Conservation (phyloP, 345 rosid genomes). For the Gossypium turneri region DNA sequence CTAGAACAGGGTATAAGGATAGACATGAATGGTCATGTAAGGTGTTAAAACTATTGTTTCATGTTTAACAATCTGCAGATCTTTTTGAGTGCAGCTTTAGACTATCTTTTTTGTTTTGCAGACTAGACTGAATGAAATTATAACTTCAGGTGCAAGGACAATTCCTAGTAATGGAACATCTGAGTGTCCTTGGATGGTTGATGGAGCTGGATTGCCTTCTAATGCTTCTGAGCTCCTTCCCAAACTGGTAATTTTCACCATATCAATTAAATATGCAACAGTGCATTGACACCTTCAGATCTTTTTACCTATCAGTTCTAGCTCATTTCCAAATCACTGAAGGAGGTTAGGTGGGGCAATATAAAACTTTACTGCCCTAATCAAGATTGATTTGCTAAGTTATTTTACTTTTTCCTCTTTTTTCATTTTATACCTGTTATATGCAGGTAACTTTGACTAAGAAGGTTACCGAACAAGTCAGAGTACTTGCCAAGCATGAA, state of each 20-base stretch:
- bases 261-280: background rate
- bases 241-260: constrained; percentile 46
- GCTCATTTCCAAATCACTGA: background rate
- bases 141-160: constrained; percentile 55
- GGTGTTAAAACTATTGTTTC: background rate
- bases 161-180: constrained; percentile 41
- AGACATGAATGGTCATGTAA: background rate
- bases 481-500: constrained; percentile 85
- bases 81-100: background rate
- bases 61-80: background rate
- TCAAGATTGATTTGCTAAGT: constrained; percentile 4
- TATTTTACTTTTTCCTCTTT: background rate
- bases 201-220: constrained; percentile 92
- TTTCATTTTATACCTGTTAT: constrained; percentile 16
- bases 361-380: background rate
- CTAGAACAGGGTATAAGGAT: background rate
- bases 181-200: constrained; percentile 90
- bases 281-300: background rate
- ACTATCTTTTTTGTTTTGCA: constrained; percentile 25
- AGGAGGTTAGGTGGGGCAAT: background rate
- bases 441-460: constrained; percentile 71
- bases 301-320: background rate
- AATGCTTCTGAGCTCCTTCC: constrained; percentile 75
- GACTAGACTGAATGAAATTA: constrained; percentile 89
- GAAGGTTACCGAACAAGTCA: constrained; percentile 93